phyloP scores from a whole-genome alignment of 495 filamentous ascomycete species.

The Penicillium mononematosum region DNA sequence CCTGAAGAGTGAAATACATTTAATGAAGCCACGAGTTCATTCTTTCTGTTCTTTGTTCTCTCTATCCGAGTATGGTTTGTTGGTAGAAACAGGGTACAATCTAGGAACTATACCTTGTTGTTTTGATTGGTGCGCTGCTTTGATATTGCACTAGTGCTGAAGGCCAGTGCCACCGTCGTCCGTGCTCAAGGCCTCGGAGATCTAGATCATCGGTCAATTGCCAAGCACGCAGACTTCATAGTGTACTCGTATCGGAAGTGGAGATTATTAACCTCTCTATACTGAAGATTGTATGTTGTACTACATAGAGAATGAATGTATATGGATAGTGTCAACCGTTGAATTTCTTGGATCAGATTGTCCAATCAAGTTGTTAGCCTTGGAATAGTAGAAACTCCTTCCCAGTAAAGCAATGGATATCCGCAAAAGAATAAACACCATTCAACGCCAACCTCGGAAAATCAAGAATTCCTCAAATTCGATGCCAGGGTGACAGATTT shows the following conservation, averaged over 20 bases:
- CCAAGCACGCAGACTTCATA: not conserved
- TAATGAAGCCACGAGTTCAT: conserved; percentile 34
- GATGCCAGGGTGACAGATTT: conserved; percentile 20
- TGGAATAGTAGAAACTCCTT: not conserved
- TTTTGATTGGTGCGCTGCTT: conserved; percentile 13
- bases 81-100: not conserved
- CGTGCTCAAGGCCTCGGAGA: conserved; percentile 2
- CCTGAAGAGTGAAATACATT: conserved; percentile 24
- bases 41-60: not conserved
- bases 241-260: too few species aligned
- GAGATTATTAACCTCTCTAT: too few species aligned
- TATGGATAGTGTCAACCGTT: not conserved
- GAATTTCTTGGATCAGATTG: not conserved
- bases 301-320: conserved; percentile 28
- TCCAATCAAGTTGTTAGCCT: not conserved
- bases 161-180: not conserved
- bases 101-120: not conserved
- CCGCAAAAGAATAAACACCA: not conserved
- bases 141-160: not conserved
- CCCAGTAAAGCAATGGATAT: conserved; percentile 2
- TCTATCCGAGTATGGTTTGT: not conserved
- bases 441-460: conserved; percentile 1
- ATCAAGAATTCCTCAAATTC: conserved; percentile 10
- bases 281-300: too few species aligned
- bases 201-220: not conserved